phyloP scores from a whole-genome alignment of 2,329 filamentous ascomycete genomes.

The Ophiognomonia clavigignenti-juglandacearum region DNA sequence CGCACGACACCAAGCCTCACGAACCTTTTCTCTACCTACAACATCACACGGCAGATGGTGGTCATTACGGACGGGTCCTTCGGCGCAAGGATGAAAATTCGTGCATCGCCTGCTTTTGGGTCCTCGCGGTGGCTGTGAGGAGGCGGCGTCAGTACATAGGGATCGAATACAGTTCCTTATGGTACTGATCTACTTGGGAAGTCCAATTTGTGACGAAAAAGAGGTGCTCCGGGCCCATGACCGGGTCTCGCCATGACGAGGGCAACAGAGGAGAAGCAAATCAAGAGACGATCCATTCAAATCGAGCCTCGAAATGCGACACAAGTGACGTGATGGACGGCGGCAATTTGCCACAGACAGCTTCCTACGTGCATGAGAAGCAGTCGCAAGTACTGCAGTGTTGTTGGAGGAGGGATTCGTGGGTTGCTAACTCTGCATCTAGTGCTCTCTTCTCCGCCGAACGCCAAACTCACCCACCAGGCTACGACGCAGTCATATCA shows the following conservation, averaged over 20 bases:
- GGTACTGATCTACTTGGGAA: slow-evolving; percentile 10
- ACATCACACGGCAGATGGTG: slow-evolving; percentile 14
- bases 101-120: slow-evolving; percentile 17
- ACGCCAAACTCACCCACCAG: no score
- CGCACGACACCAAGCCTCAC: slow-evolving; percentile 14
- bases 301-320: neutral
- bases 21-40: slow-evolving; percentile 11
- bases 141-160: slow-evolving; percentile 12
- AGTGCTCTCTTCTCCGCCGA: no score
- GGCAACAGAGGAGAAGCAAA: slow-evolving; percentile 10
- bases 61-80: slow-evolving; percentile 18
- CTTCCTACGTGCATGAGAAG: neutral
- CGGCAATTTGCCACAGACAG: no score
- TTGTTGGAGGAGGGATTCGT: no score
- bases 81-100: slow-evolving; percentile 17
- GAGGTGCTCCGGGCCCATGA: slow-evolving; percentile 5
- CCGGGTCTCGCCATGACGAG: slow-evolving; percentile 5
- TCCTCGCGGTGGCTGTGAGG: slow-evolving; percentile 17
- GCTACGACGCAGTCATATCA: no score
- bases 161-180: slow-evolving; percentile 14
- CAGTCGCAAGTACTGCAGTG: no score
- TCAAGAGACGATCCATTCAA: slow-evolving; percentile 9
- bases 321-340: no score
- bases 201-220: slow-evolving; percentile 9
- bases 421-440: no score